Evolutionary conservation across 2,329 filamentous ascomycete species (phyloP).

Genomic region (Emmonsia crescens): DNA sequence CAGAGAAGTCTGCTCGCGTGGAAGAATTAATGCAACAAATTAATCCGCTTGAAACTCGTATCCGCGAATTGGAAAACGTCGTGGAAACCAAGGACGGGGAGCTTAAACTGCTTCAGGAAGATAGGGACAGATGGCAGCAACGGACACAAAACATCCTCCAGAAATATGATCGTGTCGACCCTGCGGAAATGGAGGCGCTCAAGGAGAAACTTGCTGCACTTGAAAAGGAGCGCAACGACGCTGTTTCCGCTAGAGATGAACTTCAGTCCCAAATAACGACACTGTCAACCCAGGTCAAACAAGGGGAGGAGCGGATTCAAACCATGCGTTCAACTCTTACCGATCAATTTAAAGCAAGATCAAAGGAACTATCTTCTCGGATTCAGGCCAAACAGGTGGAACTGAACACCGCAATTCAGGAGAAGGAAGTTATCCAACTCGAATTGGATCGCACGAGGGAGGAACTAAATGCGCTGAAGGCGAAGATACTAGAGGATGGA

Average conservation of each 20-base stretch:
- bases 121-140: slow-evolving; percentile 91
- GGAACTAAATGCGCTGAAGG: slow-evolving; percentile 41
- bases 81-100: slow-evolving; percentile 75
- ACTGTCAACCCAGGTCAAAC: slow-evolving; percentile 38
- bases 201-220: slow-evolving; percentile 63
- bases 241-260: slow-evolving; percentile 42
- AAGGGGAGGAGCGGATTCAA: slow-evolving; percentile 38
- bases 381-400: slow-evolving; percentile 44
- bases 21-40: slow-evolving; percentile 64
- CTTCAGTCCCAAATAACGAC: slow-evolving; percentile 41
- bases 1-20: slow-evolving; percentile 63
- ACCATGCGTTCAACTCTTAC: slow-evolving; percentile 38
- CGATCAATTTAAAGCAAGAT: slow-evolving; percentile 44
- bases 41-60: slow-evolving; percentile 68
- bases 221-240: slow-evolving; percentile 57
- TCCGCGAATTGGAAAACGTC: slow-evolving; percentile 73
- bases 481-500: slow-evolving; percentile 43
- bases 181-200: slow-evolving; percentile 79
- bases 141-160: slow-evolving; percentile 89
- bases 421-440: slow-evolving; percentile 58
- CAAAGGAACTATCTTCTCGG: slow-evolving; percentile 54
- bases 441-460: slow-evolving; percentile 53
- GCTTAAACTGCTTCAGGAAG: slow-evolving; percentile 76
- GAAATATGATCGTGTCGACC: slow-evolving; percentile 91
- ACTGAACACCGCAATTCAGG: slow-evolving; percentile 39